phyloP scores from a whole-genome alignment of 2,329 filamentous ascomycete genomes.

The Diaporthe ampelina region DNA sequence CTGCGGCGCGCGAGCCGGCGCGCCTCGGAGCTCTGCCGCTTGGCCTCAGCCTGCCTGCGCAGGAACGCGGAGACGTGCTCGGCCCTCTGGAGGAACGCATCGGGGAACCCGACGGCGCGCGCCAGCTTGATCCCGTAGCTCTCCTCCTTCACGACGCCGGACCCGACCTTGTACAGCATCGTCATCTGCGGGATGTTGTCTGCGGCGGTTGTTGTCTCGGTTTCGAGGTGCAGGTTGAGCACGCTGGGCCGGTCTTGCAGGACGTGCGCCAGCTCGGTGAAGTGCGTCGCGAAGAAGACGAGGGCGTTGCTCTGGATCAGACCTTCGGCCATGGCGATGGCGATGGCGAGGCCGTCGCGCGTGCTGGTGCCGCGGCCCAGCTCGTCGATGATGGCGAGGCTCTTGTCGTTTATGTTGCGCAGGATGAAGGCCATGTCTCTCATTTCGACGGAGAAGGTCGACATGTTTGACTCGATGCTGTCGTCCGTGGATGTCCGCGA shows the following conservation, averaged over 20 bases:
- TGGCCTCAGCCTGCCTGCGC: constrained; percentile 68
- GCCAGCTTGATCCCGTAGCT: constrained; percentile 91
- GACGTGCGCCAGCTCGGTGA: constrained; percentile 83
- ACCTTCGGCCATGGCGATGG: constrained; percentile 90
- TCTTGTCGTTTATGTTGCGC: constrained; percentile 81
- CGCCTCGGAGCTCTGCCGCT: constrained; percentile 70
- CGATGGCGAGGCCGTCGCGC: constrained; percentile 88
- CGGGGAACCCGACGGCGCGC: constrained; percentile 79
- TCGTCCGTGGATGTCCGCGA: constrained; percentile 90
- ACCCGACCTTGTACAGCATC: constrained; percentile 88
- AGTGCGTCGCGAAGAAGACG: constrained; percentile 96
- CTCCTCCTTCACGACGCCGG: constrained; percentile 77
- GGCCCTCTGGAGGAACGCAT: constrained; percentile 76
- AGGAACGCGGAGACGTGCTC: constrained; percentile 75
- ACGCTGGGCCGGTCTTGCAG: constrained; percentile 83
- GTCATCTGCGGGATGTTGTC: constrained; percentile 71
- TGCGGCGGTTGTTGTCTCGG: constrained; percentile 68
- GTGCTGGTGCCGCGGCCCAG: constrained; percentile 92
- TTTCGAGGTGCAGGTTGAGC: constrained; percentile 84
- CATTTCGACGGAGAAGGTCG: constrained; percentile 96
- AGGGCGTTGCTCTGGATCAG: constrained; percentile 83
- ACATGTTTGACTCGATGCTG: constrained; percentile 89
- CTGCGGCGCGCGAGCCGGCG: constrained; percentile 73
- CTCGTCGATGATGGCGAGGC: constrained; percentile 90
- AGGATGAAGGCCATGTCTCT: constrained; percentile 95